Conservation (phyloP, 768 basidiomycete genomes). For the Hortiboletus campestris region DNA sequence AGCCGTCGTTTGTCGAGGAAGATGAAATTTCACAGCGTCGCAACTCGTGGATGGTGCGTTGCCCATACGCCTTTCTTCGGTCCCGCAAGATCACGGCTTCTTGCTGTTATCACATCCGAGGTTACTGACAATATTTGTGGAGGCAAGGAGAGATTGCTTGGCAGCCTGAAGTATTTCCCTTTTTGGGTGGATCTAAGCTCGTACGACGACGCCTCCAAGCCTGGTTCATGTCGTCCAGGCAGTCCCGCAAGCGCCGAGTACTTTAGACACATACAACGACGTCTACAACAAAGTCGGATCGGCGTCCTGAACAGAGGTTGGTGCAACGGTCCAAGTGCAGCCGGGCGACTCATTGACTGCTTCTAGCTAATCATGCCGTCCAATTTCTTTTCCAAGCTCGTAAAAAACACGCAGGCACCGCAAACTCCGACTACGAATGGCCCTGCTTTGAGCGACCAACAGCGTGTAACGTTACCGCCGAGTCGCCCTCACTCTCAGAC, state of each 20-base stretch:
- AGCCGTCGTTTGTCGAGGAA: neutral
- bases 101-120: neutral
- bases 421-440: conserved; percentile 3
- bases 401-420: conserved; percentile 17
- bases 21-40: neutral
- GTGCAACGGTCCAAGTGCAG: neutral
- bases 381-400: conserved; percentile 32
- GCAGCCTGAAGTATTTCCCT: neutral
- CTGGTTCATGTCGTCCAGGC: neutral
- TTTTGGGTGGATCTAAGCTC: neutral
- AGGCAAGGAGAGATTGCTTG: neutral
- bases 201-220: conserved; percentile 2
- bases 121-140: too few relatives aligned
- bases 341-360: neutral
- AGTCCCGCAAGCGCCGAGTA: neutral
- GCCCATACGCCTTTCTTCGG: neutral
- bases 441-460: neutral
- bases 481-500: conserved; percentile 10
- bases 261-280: neutral
- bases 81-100: neutral
- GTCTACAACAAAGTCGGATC: neutral
- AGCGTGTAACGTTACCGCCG: neutral
- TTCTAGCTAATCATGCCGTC: conserved; percentile 21
- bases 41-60: neutral
- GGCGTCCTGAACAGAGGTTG: neutral